A percentile compares a stretch with the other conserved stretches of the same genome.
Evolutionary conservation across 2,329 filamentous ascomycete species (phyloP).

Genomic region (Sporothrix curviconia): DNA sequence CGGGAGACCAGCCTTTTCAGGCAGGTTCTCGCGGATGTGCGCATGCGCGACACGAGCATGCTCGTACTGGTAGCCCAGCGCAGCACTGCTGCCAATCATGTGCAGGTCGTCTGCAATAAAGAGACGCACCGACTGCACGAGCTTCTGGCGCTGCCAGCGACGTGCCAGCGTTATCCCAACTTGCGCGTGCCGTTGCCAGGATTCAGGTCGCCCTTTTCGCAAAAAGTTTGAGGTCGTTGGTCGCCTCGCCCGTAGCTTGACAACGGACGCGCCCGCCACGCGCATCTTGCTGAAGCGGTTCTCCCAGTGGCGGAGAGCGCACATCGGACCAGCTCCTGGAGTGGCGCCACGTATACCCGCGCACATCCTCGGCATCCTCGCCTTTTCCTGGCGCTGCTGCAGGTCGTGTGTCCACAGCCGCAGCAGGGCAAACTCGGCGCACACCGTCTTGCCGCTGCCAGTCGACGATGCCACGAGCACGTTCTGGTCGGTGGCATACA

Average conservation of each 20-base stretch:
- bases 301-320: slow-evolving; percentile 77
- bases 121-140: slow-evolving; percentile 80
- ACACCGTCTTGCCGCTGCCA: slow-evolving; percentile 93
- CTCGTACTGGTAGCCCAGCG: slow-evolving; percentile 85
- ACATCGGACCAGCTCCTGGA: slow-evolving; percentile 87
- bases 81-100: slow-evolving; percentile 84
- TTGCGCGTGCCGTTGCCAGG: slow-evolving; percentile 82
- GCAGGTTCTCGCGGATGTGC: slow-evolving; percentile 83
- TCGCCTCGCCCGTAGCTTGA: slow-evolving; percentile 93
- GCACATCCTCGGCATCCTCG: slow-evolving; percentile 62
- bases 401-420: slow-evolving; percentile 69
- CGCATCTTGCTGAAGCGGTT: slow-evolving; percentile 63
- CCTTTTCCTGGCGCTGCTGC: background rate
- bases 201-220: slow-evolving; percentile 85
- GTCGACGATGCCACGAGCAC: slow-evolving; percentile 90
- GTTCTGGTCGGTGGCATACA: slow-evolving; percentile 87
- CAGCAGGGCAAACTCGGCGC: slow-evolving; percentile 87
- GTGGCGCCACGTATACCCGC: slow-evolving; percentile 89
- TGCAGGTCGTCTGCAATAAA: slow-evolving; percentile 96
- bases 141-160: slow-evolving; percentile 95
- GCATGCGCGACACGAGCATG: slow-evolving; percentile 97
- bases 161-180: slow-evolving; percentile 96
- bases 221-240: slow-evolving; percentile 80
- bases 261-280: slow-evolving; percentile 81
- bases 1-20: slow-evolving; percentile 66